A percentile compares a stretch with the other conserved stretches of the same genome.
These are phyloP conservation scores for Aspergillus incahuasiensis DNA, from an alignment of 495 filamentous ascomycete genomes.

Conservation along the genomic window DNA sequence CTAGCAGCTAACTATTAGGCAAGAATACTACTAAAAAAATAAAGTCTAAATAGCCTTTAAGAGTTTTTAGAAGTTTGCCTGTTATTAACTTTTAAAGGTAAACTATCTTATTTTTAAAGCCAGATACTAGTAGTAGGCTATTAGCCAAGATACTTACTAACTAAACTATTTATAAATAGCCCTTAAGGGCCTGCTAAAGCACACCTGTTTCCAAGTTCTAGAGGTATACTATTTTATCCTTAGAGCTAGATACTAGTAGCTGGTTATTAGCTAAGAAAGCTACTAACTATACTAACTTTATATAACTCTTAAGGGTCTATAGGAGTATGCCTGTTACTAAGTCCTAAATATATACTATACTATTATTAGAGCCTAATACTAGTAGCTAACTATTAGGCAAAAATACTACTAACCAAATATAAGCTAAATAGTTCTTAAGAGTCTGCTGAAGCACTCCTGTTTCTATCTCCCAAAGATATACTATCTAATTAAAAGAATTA, in stretches of 20 bases:
- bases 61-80: too few relatives aligned
- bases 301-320: constrained; percentile 19
- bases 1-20: too few relatives aligned
- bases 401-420: constrained; percentile 25
- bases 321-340: constrained; percentile 10
- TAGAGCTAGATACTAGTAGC: neutral
- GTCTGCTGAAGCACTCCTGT: constrained; percentile 16
- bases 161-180: too few relatives aligned
- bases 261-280: constrained; percentile 16
- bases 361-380: constrained; percentile 19
- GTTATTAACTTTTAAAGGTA: too few relatives aligned
- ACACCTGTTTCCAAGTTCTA: neutral
- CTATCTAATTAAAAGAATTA: constrained; percentile 16
- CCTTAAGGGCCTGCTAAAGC: neutral
- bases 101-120: too few relatives aligned
- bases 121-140: too few relatives aligned
- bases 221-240: neutral
- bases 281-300: neutral
- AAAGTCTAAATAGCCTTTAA: too few relatives aligned
- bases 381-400: constrained; percentile 30
- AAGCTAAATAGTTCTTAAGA: constrained; percentile 18
- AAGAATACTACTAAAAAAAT: too few relatives aligned
- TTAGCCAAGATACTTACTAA: too few relatives aligned
- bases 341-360: constrained; percentile 22
- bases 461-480: constrained; percentile 35